These are phyloP conservation scores for Dendrobium huoshanense DNA, from an alignment of 106 monocot genomes.

Conservation along the genomic window DNA sequence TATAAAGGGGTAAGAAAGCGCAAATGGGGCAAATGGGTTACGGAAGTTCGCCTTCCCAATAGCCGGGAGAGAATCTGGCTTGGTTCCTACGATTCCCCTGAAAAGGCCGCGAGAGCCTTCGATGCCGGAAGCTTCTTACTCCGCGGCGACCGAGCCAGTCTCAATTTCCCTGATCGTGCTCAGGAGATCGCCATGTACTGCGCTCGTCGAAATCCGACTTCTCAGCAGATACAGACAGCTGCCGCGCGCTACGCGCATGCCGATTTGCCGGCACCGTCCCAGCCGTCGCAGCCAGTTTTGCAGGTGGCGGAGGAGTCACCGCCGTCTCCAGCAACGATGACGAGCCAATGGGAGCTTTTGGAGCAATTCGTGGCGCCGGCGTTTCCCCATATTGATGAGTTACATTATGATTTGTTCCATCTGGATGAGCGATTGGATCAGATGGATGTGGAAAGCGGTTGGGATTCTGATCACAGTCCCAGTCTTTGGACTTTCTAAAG, in stretches of 20 bases:
- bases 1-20: slow-evolving; percentile 55
- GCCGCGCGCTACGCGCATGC: slow-evolving; percentile 23
- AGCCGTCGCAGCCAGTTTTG: not conserved
- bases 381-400: not conserved
- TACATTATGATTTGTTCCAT: not conserved
- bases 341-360: not conserved
- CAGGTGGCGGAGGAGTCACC: not conserved
- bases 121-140: slow-evolving; percentile 54
- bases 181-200: not conserved
- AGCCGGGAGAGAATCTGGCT: slow-evolving; percentile 67
- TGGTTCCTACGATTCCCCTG: slow-evolving; percentile 31
- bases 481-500: not conserved
- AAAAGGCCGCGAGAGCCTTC: slow-evolving; percentile 66
- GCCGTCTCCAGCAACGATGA: too few species aligned
- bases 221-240: slow-evolving; percentile 28
- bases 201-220: not conserved
- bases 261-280: not conserved
- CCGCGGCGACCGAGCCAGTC: slow-evolving; percentile 33
- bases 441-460: not conserved
- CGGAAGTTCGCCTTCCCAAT: slow-evolving; percentile 62
- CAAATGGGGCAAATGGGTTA: slow-evolving; percentile 76
- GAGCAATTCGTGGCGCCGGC: not conserved
- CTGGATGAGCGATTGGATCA: not conserved
- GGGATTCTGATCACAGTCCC: not conserved
- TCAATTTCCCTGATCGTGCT: slow-evolving; percentile 37